phyloP scores from a whole-genome alignment of 495 filamentous ascomycete species.

The Xylaria curta region DNA sequence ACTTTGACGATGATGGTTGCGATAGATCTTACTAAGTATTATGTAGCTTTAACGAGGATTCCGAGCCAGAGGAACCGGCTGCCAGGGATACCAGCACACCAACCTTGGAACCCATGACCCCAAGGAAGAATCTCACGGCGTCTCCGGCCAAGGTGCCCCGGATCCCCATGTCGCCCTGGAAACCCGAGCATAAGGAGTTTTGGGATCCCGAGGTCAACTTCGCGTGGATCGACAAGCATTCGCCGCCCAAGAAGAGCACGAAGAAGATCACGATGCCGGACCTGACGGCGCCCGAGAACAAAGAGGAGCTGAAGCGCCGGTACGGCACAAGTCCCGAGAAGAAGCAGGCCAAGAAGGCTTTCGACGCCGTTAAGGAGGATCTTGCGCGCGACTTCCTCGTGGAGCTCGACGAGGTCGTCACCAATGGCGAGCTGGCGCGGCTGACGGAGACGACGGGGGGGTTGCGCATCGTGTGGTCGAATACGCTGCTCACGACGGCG shows the following conservation, averaged over 20 bases:
- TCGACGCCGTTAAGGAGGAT: slow-evolving; percentile 67
- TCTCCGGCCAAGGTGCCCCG: slow-evolving; percentile 47
- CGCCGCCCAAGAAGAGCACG: slow-evolving; percentile 63
- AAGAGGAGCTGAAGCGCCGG: slow-evolving; percentile 28
- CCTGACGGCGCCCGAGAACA: background rate
- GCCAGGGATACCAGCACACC: slow-evolving; percentile 28
- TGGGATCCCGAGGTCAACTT: slow-evolving; percentile 79
- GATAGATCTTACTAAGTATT: slow-evolving; percentile 25
- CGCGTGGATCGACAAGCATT: slow-evolving; percentile 83
- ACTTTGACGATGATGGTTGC: too few relatives aligned
- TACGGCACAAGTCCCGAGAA: slow-evolving; percentile 38
- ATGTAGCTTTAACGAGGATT: slow-evolving; percentile 36
- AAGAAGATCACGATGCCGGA: slow-evolving; percentile 24
- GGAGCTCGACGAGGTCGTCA: slow-evolving; percentile 74
- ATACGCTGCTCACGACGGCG: slow-evolving; percentile 84
- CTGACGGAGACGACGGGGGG: slow-evolving; percentile 74
- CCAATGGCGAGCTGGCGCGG: slow-evolving; percentile 62
- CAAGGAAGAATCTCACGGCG: slow-evolving; percentile 38
- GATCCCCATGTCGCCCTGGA: slow-evolving; percentile 55
- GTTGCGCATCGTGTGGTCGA: slow-evolving; percentile 80
- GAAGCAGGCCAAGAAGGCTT: slow-evolving; percentile 63
- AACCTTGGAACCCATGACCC: slow-evolving; percentile 40
- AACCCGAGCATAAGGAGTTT: slow-evolving; percentile 76
- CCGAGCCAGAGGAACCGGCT: slow-evolving; percentile 27
- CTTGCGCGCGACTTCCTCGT: slow-evolving; percentile 72